Evolutionary conservation across 768 basidiomycete species (phyloP).

Genomic region (Rubroboletus satanas): DNA sequence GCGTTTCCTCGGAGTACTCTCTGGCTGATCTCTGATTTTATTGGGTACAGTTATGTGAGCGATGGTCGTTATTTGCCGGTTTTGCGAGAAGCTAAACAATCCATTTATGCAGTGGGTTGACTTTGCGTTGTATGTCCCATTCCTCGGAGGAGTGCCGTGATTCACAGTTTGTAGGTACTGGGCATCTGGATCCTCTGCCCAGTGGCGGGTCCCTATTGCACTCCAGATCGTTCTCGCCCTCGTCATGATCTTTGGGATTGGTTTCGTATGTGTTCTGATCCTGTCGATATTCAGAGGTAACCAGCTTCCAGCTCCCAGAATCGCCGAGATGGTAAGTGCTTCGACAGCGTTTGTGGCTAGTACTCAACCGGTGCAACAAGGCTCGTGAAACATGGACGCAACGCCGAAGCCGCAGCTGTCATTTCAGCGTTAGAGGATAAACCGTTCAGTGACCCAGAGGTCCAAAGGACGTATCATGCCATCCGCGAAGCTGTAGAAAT

Average conservation of each 20-base stretch:
- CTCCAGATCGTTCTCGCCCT: slow-evolving; percentile 55
- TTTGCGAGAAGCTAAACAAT: slow-evolving; percentile 1
- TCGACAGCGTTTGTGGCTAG: background rate
- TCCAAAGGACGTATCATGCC: slow-evolving; percentile 50
- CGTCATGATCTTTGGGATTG: slow-evolving; percentile 44
- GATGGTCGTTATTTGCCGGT: background rate
- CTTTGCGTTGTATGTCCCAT: slow-evolving; percentile 48
- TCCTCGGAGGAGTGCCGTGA: background rate
- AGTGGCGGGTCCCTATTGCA: slow-evolving; percentile 63
- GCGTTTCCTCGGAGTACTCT: background rate
- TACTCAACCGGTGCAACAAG: slow-evolving; percentile 24
- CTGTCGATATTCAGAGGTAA: background rate
- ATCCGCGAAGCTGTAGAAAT: slow-evolving; percentile 51
- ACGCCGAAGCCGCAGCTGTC: slow-evolving; percentile 55
- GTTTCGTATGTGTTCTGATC: slow-evolving; percentile 39
- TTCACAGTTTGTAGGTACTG: slow-evolving; percentile 40
- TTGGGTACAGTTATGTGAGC: slow-evolving; percentile 21
- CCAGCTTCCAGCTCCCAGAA: slow-evolving; percentile 45
- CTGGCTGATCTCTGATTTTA: background rate
- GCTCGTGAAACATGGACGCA: slow-evolving; percentile 53
- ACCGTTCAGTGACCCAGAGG: slow-evolving; percentile 41
- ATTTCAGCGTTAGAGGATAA: slow-evolving; percentile 60
- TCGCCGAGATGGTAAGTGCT: slow-evolving; percentile 51
- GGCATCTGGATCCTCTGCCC: slow-evolving; percentile 46
- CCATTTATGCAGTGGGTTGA: slow-evolving; percentile 50